A percentile compares a stretch with the other conserved stretches of the same genome.
These are phyloP conservation scores for Agrocybe pediades DNA, from an alignment of 768 basidiomycete species.

Conservation along the genomic window DNA sequence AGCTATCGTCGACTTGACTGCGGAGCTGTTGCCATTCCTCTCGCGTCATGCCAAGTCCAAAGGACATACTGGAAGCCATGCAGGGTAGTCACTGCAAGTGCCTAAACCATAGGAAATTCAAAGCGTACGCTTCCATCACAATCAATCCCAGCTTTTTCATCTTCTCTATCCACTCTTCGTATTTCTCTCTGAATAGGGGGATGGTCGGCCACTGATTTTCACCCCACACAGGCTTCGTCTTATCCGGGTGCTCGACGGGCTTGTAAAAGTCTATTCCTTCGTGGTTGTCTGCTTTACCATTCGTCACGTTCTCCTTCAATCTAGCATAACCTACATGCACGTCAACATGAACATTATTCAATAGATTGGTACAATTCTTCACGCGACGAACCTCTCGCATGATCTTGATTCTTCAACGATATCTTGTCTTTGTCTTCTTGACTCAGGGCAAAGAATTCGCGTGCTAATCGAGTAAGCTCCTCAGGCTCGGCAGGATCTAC, in stretches of 20 bases:
- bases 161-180: slow-evolving; percentile 78
- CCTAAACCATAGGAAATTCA: neutral
- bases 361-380: neutral
- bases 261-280: slow-evolving; percentile 85
- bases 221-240: slow-evolving; percentile 73
- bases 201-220: slow-evolving; percentile 83
- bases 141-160: slow-evolving; percentile 83
- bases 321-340: slow-evolving; percentile 67
- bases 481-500: slow-evolving; percentile 60
- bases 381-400: slow-evolving; percentile 63
- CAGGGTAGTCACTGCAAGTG: neutral
- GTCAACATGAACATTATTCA: neutral
- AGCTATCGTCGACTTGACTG: slow-evolving; percentile 77
- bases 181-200: slow-evolving; percentile 61
- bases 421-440: slow-evolving; percentile 81
- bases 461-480: slow-evolving; percentile 63
- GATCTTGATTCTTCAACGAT: slow-evolving; percentile 66
- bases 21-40: slow-evolving; percentile 73
- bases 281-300: slow-evolving; percentile 81
- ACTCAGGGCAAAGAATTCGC: slow-evolving; percentile 72
- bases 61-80: slow-evolving; percentile 64
- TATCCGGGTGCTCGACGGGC: slow-evolving; percentile 71
- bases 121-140: slow-evolving; percentile 84
- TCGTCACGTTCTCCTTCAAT: slow-evolving; percentile 84
- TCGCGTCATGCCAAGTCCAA: slow-evolving; percentile 70